Evolutionary conservation across 2,329 filamentous ascomycete species (phyloP).

Genomic region (Trichoderma citrinoviride): DNA sequence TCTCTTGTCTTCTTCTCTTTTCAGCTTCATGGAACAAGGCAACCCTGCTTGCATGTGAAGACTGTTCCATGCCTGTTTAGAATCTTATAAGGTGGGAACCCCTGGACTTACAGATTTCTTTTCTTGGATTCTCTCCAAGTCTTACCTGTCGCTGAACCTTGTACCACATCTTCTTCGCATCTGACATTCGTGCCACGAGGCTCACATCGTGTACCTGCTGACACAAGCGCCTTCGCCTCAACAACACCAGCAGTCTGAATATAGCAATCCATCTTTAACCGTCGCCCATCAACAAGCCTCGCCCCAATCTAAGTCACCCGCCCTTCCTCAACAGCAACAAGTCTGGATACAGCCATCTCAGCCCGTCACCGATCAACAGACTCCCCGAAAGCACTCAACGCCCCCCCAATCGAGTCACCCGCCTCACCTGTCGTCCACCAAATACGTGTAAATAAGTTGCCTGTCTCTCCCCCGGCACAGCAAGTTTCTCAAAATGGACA

Average conservation of each 20-base stretch:
- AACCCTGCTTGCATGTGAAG: background rate
- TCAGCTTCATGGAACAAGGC: background rate
- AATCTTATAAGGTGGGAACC: background rate
- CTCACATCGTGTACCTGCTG: slow-evolving; percentile 5
- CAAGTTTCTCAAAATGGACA: slow-evolving; percentile 26
- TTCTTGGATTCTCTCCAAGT: background rate
- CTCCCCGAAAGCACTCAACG: too few relatives aligned
- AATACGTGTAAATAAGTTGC: background rate
- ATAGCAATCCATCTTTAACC: background rate
- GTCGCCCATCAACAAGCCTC: background rate
- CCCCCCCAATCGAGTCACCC: too few relatives aligned
- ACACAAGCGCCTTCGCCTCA: background rate
- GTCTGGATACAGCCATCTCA: too few relatives aligned
- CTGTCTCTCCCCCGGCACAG: background rate
- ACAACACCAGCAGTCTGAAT: background rate
- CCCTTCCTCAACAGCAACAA: too few relatives aligned
- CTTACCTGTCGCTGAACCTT: background rate
- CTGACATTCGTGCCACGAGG: slow-evolving; percentile 29
- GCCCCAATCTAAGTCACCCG: too few relatives aligned
- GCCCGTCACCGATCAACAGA: too few relatives aligned
- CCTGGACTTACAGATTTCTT: background rate
- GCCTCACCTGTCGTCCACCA: background rate
- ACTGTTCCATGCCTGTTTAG: background rate
- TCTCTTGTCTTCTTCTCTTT: background rate
- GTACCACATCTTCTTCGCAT: background rate